Conservation (phyloP, 495 filamentous ascomycete genomes). For the Aspergillus carlsbadensis region DNA sequence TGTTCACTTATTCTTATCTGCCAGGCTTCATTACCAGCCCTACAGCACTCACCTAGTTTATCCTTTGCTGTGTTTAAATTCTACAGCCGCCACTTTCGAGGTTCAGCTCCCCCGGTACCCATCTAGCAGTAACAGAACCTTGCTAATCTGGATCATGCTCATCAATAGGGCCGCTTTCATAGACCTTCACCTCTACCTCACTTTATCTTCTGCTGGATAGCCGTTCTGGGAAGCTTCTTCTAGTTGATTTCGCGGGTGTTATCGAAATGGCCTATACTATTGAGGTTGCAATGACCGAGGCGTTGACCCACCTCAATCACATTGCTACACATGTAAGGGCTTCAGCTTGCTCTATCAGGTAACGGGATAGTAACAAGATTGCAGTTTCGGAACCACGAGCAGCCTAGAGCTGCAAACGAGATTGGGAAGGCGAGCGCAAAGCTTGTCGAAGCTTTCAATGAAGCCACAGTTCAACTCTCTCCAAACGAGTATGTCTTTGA, state of each 20-base stretch:
- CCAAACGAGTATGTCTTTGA: slow-evolving; percentile 14
- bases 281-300: slow-evolving; percentile 24
- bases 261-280: slow-evolving; percentile 16
- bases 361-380: slow-evolving; percentile 1
- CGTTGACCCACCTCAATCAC: slow-evolving; percentile 23
- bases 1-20: too few species aligned
- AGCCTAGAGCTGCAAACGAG: slow-evolving; percentile 25
- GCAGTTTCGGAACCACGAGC: slow-evolving; percentile 27
- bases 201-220: neutral
- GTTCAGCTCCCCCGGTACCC: too few species aligned
- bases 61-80: too few species aligned
- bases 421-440: slow-evolving; percentile 26
- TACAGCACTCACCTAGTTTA: too few species aligned
- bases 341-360: neutral
- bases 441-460: slow-evolving; percentile 24
- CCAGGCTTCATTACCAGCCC: too few species aligned
- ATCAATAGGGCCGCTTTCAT: too few species aligned
- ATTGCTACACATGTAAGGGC: slow-evolving; percentile 23
- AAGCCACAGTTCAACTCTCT: slow-evolving; percentile 16
- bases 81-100: too few species aligned
- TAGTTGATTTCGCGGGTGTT: neutral
- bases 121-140: too few species aligned
- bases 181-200: too few species aligned
- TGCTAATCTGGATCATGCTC: too few species aligned
- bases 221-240: neutral